Conservation (phyloP, 148 eudicot genomes). For the Nepenthes mirabilis region DNA sequence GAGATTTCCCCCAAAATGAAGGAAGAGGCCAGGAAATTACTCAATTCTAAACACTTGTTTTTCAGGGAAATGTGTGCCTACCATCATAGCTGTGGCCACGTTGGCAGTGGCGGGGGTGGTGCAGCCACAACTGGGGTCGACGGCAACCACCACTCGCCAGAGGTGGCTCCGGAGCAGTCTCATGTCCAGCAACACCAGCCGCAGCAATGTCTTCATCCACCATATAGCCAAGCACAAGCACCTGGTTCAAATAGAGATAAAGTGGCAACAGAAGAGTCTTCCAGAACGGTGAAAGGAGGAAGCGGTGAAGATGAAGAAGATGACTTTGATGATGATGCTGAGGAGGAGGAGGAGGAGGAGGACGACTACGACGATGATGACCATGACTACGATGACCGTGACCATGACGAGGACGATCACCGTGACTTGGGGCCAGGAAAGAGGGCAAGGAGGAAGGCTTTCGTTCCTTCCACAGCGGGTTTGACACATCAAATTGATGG, state of each 20-base stretch:
- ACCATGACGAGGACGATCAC: neutral
- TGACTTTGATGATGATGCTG: slow-evolving; percentile 15
- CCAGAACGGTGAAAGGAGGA: slow-evolving; percentile 6
- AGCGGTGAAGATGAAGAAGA: slow-evolving; percentile 7
- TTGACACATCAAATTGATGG: slow-evolving; percentile 21
- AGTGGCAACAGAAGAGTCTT: slow-evolving; percentile 12
- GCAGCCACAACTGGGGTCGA: slow-evolving; percentile 3
- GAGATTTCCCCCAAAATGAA: slow-evolving; percentile 56
- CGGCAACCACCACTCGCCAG: slow-evolving; percentile 14
- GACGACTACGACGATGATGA: slow-evolving; percentile 6
- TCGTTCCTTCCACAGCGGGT: neutral
- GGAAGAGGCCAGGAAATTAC: slow-evolving; percentile 72
- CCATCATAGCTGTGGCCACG: slow-evolving; percentile 63
- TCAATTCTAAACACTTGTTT: slow-evolving; percentile 88
- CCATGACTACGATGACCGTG: slow-evolving; percentile 13
- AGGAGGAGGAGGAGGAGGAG: slow-evolving; percentile 20
- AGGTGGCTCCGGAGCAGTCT: slow-evolving; percentile 13
- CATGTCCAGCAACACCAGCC: slow-evolving; percentile 11
- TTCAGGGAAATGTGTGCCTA: slow-evolving; percentile 97
- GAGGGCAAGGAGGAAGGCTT: slow-evolving; percentile 10
- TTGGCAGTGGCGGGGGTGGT: slow-evolving; percentile 1
- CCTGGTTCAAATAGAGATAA: slow-evolving; percentile 19
- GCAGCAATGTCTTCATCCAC: slow-evolving; percentile 31
- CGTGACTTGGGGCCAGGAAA: slow-evolving; percentile 4
- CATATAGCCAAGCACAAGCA: slow-evolving; percentile 7